Percentiles rank a stretch among this genome's conserved stretches.
phyloP scores from a whole-genome alignment of 208 protist species.

The Acanthamoeba lenticulata region DNA sequence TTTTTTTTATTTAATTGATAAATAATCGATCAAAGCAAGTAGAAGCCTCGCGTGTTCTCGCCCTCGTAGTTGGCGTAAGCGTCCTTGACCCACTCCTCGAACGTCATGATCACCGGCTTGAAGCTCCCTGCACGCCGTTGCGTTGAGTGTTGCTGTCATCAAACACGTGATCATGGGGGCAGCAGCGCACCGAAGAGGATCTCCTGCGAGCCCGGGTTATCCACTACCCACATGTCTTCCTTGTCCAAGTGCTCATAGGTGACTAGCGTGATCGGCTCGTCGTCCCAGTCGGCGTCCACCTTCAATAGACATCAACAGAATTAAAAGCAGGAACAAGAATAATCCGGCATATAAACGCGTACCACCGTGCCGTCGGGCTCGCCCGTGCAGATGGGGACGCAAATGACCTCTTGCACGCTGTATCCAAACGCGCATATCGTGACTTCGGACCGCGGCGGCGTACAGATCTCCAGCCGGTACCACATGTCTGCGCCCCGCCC shows the following conservation, averaged over 20 bases:
- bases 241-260: not conserved
- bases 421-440: not conserved
- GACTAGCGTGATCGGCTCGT: not conserved
- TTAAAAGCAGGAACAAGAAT: no score
- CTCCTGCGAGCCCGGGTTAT: not conserved
- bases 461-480: not conserved
- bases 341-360: not conserved
- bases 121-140: not conserved
- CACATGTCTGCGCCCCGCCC: not conserved
- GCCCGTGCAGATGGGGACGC: not conserved
- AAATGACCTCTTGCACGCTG: not conserved
- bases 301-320: not conserved
- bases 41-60: not conserved
- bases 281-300: not conserved
- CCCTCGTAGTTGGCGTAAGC: slow-evolving; percentile 1
- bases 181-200: not conserved
- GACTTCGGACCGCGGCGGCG: not conserved
- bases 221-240: not conserved
- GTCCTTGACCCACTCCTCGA: not conserved
- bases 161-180: not conserved
- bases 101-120: not conserved
- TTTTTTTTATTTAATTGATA: not conserved
- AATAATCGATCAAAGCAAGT: not conserved
- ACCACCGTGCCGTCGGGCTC: not conserved
- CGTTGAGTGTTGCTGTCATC: not conserved